Percentiles rank a stretch among this genome's conserved stretches.
Evolutionary conservation across 2,329 filamentous ascomycete genomes (phyloP).

Genomic region (Nemania serpens): DNA sequence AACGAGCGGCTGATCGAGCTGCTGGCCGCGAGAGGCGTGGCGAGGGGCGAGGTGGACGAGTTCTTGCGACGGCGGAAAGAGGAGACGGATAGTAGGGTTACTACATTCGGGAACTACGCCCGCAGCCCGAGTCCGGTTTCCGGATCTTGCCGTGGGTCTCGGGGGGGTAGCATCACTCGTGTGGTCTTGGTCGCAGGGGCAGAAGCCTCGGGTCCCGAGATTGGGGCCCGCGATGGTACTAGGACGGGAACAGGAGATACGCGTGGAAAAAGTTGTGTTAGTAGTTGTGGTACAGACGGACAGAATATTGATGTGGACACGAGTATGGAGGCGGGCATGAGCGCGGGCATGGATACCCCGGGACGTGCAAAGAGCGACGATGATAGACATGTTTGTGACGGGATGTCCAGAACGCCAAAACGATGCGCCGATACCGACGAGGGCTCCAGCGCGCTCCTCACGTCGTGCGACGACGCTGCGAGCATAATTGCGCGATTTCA

Average conservation of each 20-base stretch:
- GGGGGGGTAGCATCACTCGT: not conserved
- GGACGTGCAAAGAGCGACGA: not conserved
- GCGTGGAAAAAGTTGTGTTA: too few species aligned
- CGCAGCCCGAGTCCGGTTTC: not conserved
- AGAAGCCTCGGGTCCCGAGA: not conserved
- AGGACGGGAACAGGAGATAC: not conserved
- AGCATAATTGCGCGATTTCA: constrained; percentile 37
- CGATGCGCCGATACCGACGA: not conserved
- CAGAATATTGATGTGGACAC: not conserved
- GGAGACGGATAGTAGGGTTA: constrained; percentile 39
- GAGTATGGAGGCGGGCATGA: not conserved
- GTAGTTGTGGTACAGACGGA: too few species aligned
- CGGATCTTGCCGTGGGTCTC: not conserved
- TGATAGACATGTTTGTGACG: not conserved
- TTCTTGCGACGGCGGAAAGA: constrained; percentile 34
- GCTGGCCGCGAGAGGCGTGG: constrained; percentile 47
- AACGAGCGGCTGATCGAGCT: constrained; percentile 53
- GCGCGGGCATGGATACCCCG: not conserved
- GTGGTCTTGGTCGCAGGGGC: not conserved
- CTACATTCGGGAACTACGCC: not conserved
- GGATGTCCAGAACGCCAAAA: not conserved
- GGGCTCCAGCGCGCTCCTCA: constrained; percentile 21
- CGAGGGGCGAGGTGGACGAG: constrained; percentile 46
- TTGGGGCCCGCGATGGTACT: not conserved
- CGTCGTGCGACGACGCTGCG: constrained; percentile 39